Conservation (phyloP, 108 stramenopile species). For the Cylindrotheca fusiformis region DNA sequence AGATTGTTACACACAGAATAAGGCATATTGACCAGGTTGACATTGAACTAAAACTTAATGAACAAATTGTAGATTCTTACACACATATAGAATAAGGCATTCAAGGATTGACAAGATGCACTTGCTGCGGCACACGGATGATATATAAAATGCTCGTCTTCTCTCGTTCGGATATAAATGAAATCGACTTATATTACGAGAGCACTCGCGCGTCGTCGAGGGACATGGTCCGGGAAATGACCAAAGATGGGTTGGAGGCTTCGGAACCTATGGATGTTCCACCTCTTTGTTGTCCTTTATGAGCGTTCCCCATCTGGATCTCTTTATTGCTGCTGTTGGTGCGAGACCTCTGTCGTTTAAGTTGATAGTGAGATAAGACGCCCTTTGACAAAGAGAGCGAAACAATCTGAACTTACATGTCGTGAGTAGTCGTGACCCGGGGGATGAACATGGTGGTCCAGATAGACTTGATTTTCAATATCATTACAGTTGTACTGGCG, state of each 20-base stretch:
- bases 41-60: too few relatives aligned
- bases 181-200: background rate
- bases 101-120: background rate
- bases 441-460: slow-evolving; percentile 27
- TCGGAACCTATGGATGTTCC: background rate
- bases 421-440: slow-evolving; percentile 26
- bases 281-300: too few relatives aligned
- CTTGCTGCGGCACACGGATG: background rate
- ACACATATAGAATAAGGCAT: background rate
- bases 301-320: too few relatives aligned
- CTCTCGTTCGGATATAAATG: background rate
- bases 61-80: too few relatives aligned
- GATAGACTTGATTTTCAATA: slow-evolving; percentile 18
- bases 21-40: too few relatives aligned
- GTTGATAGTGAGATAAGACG: too few relatives aligned
- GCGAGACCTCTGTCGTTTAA: too few relatives aligned
- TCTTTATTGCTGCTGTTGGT: too few relatives aligned
- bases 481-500: slow-evolving; percentile 22
- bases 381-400: too few relatives aligned
- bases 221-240: background rate
- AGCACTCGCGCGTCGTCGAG: background rate
- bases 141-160: background rate
- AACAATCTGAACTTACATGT: too few relatives aligned
- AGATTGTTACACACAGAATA: too few relatives aligned
- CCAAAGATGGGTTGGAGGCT: background rate